phyloP scores from a whole-genome alignment of 345 rosid species.

The Passiflora organensis region DNA sequence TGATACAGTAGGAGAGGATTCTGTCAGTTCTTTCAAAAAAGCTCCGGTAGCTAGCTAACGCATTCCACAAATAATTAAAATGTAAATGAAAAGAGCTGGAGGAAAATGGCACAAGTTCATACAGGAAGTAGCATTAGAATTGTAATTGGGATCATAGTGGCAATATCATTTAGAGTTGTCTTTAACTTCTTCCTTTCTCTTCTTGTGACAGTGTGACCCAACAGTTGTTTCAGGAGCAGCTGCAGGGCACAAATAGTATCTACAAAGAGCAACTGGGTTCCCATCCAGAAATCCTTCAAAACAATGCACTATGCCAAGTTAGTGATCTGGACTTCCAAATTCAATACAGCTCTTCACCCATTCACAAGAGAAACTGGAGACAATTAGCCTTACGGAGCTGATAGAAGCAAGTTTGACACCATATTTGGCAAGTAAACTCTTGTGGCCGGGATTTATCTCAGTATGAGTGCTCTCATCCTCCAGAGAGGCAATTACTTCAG shows the following conservation, averaged over 20 bases:
- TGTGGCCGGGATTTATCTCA: constrained; percentile 17
- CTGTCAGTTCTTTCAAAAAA: constrained; percentile 1
- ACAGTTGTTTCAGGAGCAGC: constrained; percentile 40
- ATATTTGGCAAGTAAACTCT: constrained; percentile 38
- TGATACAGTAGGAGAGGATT: not conserved
- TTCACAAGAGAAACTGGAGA: constrained; percentile 10
- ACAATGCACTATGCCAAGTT: not conserved
- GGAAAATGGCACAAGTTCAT: constrained; percentile 15
- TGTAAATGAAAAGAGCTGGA: not conserved
- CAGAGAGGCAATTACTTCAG: constrained; percentile 9
- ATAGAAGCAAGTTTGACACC: constrained; percentile 31
- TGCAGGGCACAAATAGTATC: constrained; percentile 39
- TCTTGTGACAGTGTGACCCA: constrained; percentile 31
- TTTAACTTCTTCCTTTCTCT: constrained; percentile 43
- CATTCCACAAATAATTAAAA: not conserved
- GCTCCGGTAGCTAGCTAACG: not conserved
- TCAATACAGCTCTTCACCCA: not conserved
- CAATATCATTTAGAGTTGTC: constrained; percentile 44
- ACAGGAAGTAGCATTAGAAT: constrained; percentile 66
- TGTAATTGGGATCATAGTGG: constrained; percentile 47
- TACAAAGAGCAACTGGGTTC: constrained; percentile 50
- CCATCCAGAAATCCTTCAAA: constrained; percentile 48
- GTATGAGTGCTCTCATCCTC: constrained; percentile 7
- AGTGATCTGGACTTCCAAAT: not conserved
- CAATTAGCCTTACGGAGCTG: constrained; percentile 27